A percentile compares a stretch with the other conserved stretches of the same genome.
phyloP scores from a whole-genome alignment of 139 green algal genomes.

The Monoraphidium neglectum region DNA sequence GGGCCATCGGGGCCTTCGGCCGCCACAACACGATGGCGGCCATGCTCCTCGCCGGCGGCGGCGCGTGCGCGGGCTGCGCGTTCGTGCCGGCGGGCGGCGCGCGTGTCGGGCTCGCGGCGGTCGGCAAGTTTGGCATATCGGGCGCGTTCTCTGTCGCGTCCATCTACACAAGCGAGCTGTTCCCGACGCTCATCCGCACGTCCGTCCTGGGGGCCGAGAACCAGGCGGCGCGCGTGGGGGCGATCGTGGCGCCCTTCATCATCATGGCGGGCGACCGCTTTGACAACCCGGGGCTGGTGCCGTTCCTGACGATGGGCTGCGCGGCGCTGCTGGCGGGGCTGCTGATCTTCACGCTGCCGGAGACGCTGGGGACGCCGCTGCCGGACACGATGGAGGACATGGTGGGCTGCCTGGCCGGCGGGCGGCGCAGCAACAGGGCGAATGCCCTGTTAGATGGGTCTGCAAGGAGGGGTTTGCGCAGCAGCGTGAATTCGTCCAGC shows the following conservation, averaged over 20 bases:
- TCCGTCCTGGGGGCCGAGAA: slow-evolving; percentile 43
- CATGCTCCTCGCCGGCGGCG: slow-evolving; percentile 18
- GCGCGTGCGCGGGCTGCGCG: slow-evolving; percentile 29
- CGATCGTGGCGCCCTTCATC: slow-evolving; percentile 51
- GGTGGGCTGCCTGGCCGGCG: too few relatives aligned
- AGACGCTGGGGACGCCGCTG: too few relatives aligned
- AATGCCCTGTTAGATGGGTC: too few relatives aligned
- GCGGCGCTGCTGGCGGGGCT: slow-evolving; percentile 27
- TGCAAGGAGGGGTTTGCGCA: too few relatives aligned
- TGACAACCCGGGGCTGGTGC: slow-evolving; percentile 19
- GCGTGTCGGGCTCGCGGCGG: slow-evolving; percentile 25
- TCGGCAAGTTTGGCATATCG: slow-evolving; percentile 51
- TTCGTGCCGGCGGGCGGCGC: slow-evolving; percentile 23
- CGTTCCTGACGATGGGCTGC: slow-evolving; percentile 43
- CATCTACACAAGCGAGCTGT: slow-evolving; percentile 54
- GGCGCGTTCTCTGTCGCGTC: slow-evolving; percentile 42
- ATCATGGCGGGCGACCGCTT: slow-evolving; percentile 33
- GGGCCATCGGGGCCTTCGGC: slow-evolving; percentile 18
- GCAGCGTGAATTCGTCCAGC: too few relatives aligned
- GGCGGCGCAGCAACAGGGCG: too few relatives aligned
- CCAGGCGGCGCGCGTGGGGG: slow-evolving; percentile 30
- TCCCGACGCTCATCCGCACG: slow-evolving; percentile 42
- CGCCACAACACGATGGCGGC: slow-evolving; percentile 34
- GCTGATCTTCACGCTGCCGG: too few relatives aligned
- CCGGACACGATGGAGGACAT: too few relatives aligned